Evolutionary conservation across 2,329 filamentous ascomycete species (phyloP), one percentile per base, ranked within the genome.

Genomic region (Tolypocladium tropicale): DNA sequence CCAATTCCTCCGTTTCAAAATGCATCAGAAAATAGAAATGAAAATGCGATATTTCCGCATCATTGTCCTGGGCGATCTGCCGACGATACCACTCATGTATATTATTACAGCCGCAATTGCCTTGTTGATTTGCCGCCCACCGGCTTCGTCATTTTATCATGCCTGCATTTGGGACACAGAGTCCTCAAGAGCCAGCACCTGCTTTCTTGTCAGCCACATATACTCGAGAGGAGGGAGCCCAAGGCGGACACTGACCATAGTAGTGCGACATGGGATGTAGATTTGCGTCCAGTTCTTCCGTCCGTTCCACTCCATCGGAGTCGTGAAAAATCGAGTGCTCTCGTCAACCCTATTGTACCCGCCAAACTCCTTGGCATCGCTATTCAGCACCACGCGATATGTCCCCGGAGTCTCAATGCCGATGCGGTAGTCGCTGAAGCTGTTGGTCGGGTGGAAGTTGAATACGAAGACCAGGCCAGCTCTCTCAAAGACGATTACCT

Each of bases 401-500:
- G 89, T 95, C 41, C 94, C 94, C 4, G 87, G 75, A 23, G 83
- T 78, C 53, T 97, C 90, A 41, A 99, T 80, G 21, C 94, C 94
- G 51, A 99, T 86, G 39, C 93, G 84, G 70, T 96, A 99, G 72
- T 97, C 94, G 12, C 86, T 86, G 73, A 88, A 99, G 71, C 90
- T 96, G 62, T 86, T 75, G 32, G 82, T 83, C 0, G 89, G 85
- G 69, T 97, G 86, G 79, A 97, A 96, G 75, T 99, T 99, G 80
- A 99, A 97, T 64, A 96, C 81, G 78, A 92, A 99, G 12, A 99
- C 78, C 57, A 96, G 75, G 0, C 92, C 92, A 1, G 85, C 94
- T 34, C 94, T 84, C 76, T 99, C 94, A 69, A 96, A 99, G 4
- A 96, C 92, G 61, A 99, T 84, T 48, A 97, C 86, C 76, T 97